Base-by-base conservation (phyloP, 768 basidiomycete genomes). In the Tulasnella sp. region DNA sequence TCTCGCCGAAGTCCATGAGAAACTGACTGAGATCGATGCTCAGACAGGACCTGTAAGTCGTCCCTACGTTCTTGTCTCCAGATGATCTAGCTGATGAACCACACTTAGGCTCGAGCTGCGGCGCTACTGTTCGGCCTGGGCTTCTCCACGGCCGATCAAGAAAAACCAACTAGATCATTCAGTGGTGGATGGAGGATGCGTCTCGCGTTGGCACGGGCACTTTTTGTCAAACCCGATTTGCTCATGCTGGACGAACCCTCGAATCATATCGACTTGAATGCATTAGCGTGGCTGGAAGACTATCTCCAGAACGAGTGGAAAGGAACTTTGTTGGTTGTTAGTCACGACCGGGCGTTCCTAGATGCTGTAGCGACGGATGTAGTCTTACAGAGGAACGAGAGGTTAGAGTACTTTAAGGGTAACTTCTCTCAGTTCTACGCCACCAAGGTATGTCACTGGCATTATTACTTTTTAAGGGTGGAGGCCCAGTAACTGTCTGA, bases 101-200 rank as follows among this genome's bases (percentile, higher is more conserved):
- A 25, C 5, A 41, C 24, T 49, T 43, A 19, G 27, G 53, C 58
- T 61, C 88, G 56, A 12, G 56, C 56, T 10, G 56, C 56, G 7
- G 45, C 56, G 0, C 46, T 58, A 11, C 44, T 58, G 19, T 41
- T 25, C 1, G 87, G 94, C 66, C 78, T 99, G 22, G 96, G 94
- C 12, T 99, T 99, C 71, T 80, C 80, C 62, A 89, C 93, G 68
- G 73, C 74, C 11, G 96, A 97, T 69, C 96, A 98, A 70, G 77
- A 80, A 60, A 78, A 80, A 63, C 83, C 82, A 46, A 94, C 92
- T 11, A 85, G 71, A 68, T 84, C 86, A 12, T 96, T 94, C 76
- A 90, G 87, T 72, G 92, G 91, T 74, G 96, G 96, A 73, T 99
- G 96, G 96, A 88, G 94, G 62, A 98, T 99, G 96, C 83, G 96